These are phyloP conservation scores for Rhodotorula glutinis DNA, from an alignment of 1,284 basidiomycete genomes.

Conservation along the genomic window DNA sequence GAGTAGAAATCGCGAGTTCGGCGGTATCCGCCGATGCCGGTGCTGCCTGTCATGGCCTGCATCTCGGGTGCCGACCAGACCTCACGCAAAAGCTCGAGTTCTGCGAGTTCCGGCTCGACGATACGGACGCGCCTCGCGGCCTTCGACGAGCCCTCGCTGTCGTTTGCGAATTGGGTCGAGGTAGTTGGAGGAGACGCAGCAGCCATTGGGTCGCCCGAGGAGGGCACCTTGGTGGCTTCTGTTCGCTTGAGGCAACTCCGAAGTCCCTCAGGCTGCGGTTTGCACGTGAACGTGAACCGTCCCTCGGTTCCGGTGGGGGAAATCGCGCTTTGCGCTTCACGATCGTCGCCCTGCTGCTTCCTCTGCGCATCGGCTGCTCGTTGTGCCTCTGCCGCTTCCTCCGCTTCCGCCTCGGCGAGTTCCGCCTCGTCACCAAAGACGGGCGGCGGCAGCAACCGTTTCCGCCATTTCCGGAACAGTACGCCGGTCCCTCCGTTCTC, in stretches of 20 bases:
- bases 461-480: conserved; percentile 9
- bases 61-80: conserved; percentile 19
- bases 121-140: conserved; percentile 16
- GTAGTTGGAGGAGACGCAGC: too few relatives aligned
- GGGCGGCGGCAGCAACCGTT: conserved; percentile 1
- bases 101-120: conserved; percentile 21
- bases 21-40: conserved; percentile 31
- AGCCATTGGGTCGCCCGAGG: too few relatives aligned
- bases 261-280: conserved; percentile 7
- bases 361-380: not conserved
- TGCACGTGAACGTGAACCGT: conserved; percentile 1
- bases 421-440: conserved; percentile 24
- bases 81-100: conserved; percentile 13
- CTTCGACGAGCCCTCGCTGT: too few relatives aligned
- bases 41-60: conserved; percentile 12
- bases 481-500: conserved; percentile 32
- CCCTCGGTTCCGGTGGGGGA: not conserved
- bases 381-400: not conserved
- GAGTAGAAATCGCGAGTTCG: conserved; percentile 26
- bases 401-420: not conserved
- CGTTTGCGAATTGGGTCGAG: too few relatives aligned
- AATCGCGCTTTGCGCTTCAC: too few relatives aligned
- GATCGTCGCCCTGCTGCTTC: not conserved
- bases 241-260: conserved; percentile 11
- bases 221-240: not conserved